Evolutionary conservation across 768 basidiomycete genomes (phyloP).

Genomic region (Kwoniella dendrophila): DNA sequence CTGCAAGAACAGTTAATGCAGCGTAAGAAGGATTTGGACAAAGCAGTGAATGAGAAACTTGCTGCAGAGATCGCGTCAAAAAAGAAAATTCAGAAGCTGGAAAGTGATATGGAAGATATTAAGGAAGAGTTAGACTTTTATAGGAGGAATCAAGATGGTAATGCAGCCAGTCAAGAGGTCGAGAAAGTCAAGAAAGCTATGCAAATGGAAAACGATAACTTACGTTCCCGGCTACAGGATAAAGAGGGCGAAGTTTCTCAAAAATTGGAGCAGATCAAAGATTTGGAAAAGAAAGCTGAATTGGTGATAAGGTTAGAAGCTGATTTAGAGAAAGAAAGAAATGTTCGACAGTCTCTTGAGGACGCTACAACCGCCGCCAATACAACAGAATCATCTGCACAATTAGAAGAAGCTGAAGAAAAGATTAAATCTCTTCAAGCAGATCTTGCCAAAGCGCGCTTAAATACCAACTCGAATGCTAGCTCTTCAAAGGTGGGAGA

Average conservation of each 20-base stretch:
- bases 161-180: slow-evolving; percentile 26
- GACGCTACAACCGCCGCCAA: background rate
- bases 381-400: background rate
- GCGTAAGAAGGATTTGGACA: slow-evolving; percentile 41
- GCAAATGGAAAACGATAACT: slow-evolving; percentile 26
- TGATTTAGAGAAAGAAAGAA: slow-evolving; percentile 28
- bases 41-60: slow-evolving; percentile 54
- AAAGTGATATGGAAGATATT: slow-evolving; percentile 45
- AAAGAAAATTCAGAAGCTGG: slow-evolving; percentile 42
- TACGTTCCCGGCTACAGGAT: slow-evolving; percentile 28
- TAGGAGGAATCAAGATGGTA: slow-evolving; percentile 20
- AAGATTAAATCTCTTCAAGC: slow-evolving; percentile 28
- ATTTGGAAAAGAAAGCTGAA: slow-evolving; percentile 16
- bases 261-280: slow-evolving; percentile 21
- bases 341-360: slow-evolving; percentile 2
- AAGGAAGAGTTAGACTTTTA: slow-evolving; percentile 50
- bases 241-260: slow-evolving; percentile 31
- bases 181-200: slow-evolving; percentile 42
- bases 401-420: background rate
- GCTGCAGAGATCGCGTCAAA: slow-evolving; percentile 41
- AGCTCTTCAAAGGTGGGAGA: slow-evolving; percentile 18
- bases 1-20: slow-evolving; percentile 37
- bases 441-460: slow-evolving; percentile 20
- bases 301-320: slow-evolving; percentile 23
- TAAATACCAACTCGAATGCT: background rate